These are phyloP conservation scores for Fusarium euwallaceae DNA, from an alignment of 2,329 filamentous ascomycete genomes.

Conservation along the genomic window DNA sequence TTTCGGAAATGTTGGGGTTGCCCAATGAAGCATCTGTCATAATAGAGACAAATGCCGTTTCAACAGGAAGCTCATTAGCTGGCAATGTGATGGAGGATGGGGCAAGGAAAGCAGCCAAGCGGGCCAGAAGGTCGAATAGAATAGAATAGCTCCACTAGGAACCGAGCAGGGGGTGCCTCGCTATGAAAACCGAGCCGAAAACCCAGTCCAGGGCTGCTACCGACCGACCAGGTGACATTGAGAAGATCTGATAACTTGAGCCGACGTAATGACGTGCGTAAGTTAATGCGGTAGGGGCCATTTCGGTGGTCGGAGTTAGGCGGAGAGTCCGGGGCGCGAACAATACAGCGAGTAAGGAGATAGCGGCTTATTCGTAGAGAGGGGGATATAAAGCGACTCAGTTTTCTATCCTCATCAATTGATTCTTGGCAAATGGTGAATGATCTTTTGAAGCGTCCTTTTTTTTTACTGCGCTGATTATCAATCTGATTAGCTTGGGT, in stretches of 20 bases:
- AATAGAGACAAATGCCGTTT: neutral
- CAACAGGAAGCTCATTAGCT: neutral
- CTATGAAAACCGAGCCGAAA: neutral
- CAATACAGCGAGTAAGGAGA: constrained; percentile 32
- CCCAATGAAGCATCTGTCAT: constrained; percentile 8
- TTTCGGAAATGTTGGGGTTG: constrained; percentile 4
- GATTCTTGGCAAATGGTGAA: neutral
- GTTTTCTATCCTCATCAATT: neutral
- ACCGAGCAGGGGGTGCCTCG: constrained; percentile 9
- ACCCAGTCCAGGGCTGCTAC: neutral
- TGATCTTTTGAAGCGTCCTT: neutral
- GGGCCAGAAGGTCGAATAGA: neutral
- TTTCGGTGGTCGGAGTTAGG: constrained; percentile 37
- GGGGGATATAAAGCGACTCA: constrained; percentile 11
- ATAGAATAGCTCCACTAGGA: constrained; percentile 4
- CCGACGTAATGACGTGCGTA: constrained; percentile 27
- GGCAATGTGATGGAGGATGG: neutral
- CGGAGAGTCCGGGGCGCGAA: constrained; percentile 7
- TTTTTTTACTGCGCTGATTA: neutral
- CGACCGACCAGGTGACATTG: neutral
- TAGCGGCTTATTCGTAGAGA: constrained; percentile 20
- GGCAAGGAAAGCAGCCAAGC: neutral
- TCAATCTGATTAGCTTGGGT: neutral
- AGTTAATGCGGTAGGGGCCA: constrained; percentile 1
- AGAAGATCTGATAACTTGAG: constrained; percentile 31